These are phyloP conservation scores for Curvularia lunata DNA, from an alignment of 2,329 filamentous ascomycete genomes.

Conservation along the genomic window DNA sequence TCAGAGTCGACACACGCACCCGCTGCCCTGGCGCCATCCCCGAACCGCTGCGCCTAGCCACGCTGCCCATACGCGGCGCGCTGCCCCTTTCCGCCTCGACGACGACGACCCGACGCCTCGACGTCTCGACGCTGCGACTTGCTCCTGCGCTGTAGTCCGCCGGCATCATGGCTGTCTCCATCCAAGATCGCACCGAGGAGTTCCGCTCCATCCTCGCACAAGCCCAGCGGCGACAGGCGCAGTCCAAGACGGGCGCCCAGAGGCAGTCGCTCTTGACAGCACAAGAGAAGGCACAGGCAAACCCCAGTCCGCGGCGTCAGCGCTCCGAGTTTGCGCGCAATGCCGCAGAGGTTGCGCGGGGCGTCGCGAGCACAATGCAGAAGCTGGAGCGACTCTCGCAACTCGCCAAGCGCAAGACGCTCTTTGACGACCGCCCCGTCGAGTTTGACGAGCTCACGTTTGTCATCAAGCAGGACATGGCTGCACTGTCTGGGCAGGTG, in stretches of 20 bases:
- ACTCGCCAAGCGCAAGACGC: constrained; percentile 91
- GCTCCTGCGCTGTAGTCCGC: constrained; percentile 16
- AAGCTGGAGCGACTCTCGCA: constrained; percentile 94
- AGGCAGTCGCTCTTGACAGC: constrained; percentile 80
- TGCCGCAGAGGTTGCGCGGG: constrained; percentile 88
- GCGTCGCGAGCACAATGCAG: constrained; percentile 89
- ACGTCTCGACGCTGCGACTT: constrained; percentile 8
- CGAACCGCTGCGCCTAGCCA: constrained; percentile 17
- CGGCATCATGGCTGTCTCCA: constrained; percentile 66
- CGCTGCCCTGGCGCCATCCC: neutral
- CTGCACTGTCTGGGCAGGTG: constrained; percentile 84
- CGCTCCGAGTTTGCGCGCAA: constrained; percentile 92
- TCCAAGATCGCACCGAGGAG: constrained; percentile 95
- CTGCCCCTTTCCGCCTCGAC: constrained; percentile 10
- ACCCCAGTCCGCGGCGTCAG: constrained; percentile 57
- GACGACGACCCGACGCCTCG: neutral
- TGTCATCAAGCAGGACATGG: constrained; percentile 96
- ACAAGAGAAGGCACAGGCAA: constrained; percentile 65
- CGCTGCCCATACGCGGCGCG: constrained; percentile 12
- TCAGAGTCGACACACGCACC: neutral
- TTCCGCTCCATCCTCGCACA: constrained; percentile 90
- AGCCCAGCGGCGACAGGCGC: constrained; percentile 78
- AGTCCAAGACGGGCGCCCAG: constrained; percentile 77
- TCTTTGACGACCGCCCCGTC: constrained; percentile 95
- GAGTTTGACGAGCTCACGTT: constrained; percentile 98